Conservation (phyloP, 2,329 filamentous ascomycete genomes). For the Pseudogymnoascus sp. region DNA sequence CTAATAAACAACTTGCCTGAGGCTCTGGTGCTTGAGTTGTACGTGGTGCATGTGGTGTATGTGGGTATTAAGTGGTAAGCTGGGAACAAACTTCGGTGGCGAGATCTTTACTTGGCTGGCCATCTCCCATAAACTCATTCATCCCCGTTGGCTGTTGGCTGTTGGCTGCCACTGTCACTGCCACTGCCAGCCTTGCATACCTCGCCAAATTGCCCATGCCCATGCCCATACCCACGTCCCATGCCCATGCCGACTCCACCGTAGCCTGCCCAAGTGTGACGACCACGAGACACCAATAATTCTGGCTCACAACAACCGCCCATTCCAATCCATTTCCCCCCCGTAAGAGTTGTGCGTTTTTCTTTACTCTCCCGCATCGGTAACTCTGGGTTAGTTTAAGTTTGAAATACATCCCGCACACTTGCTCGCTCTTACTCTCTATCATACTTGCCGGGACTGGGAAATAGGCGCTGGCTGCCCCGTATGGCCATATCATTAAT, state of each 20-base stretch:
- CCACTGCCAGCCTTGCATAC: slow-evolving; percentile 1
- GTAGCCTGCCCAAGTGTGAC: background rate
- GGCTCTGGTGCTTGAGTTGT: no score
- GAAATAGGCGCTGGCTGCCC: no score
- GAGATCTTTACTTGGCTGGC: background rate
- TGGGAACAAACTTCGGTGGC: background rate
- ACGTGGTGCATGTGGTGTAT: background rate
- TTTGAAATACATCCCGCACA: background rate
- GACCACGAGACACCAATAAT: background rate
- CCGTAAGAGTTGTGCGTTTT: background rate
- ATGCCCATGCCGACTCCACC: background rate
- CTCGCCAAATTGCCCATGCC: background rate
- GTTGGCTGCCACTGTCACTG: no score
- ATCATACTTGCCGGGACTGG: background rate
- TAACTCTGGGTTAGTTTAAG: background rate
- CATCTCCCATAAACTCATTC: no score
- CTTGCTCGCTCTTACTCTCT: no score
- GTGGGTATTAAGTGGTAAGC: no score
- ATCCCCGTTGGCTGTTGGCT: no score
- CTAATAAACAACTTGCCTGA: no score
- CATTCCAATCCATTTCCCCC: background rate
- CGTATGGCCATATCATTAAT: background rate
- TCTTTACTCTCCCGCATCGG: background rate
- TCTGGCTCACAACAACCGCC: background rate
- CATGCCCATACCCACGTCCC: no score